Base-by-base conservation (phyloP, 2,329 filamentous ascomycete genomes). In the Xylariomycetidae sp. region DNA sequence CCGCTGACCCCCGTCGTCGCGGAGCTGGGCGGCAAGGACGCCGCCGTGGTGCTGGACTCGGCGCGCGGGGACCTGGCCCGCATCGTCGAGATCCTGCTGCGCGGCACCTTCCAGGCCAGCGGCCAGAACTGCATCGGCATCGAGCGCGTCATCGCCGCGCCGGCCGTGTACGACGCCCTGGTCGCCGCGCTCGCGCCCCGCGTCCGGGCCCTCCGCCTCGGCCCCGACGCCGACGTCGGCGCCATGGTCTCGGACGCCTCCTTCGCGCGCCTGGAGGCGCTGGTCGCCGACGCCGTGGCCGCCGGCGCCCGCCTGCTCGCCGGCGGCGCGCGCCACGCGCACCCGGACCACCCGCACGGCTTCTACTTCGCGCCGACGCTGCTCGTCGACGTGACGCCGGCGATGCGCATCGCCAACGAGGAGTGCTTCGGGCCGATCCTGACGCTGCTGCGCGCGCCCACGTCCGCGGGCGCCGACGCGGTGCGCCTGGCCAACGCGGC, bases 101-200 rank as follows among this genome's bases (percentile, higher is more conserved):
- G 92, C 33, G 92, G 90, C 32, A 87, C 86, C 8, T 98, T 96
- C 63, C 92, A 98, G 61, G 88, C 88, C 32, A 82, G 88, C 12
- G 92, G 92, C 1, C 92, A 98, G 60, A 98, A 98, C 64, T 98
- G 92, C 62, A 90, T 98, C 54, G 92, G 92, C 35, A 90, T 95
- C 47, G 92, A 98, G 65, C 84, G 92, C 35, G 81, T 96, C 53
- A 81, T 96, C 47, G 86, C 83, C 16, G 73, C 85, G 12, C 81
- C 86, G 2, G 67, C 65, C n/a, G 71, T 85, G 32, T 94, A 96
- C 64, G 70, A 83, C 42, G 68, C 68, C 35, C 74, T 98, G 15
- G 64, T 95, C 32, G 60, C 68, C 5, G 69, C 79, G 40, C 74
- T 98, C 14, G 73, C 78, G 32, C 81, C 84, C 9, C 80, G 83